Evolutionary conservation across 495 filamentous ascomycete genomes (phyloP), one percentile per base, ranked within the genome.

Genomic region (Daldinia grandis): DNA sequence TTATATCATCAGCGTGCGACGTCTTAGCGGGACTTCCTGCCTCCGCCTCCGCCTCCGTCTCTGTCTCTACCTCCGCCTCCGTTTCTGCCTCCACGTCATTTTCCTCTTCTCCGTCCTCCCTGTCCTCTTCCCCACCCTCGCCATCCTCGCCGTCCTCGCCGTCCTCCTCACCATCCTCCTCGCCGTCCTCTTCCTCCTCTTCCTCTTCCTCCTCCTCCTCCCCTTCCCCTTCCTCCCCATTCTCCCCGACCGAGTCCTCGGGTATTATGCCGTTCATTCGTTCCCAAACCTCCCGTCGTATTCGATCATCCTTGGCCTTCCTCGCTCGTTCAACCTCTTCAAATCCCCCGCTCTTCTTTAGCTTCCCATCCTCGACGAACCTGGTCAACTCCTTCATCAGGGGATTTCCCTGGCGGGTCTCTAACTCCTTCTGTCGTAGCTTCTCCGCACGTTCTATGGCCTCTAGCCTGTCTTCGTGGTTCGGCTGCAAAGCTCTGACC

Each of bases 381-480:
- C 78, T 83, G 1, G 90, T 91, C 2, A 99, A 83, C 75, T 99
- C 95, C 77, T 94, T 94, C 80, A 89, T 92, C 76, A 99, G 92
- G 24, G 92, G 90, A 59, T 92, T 93, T 14, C 88, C 90, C 9
- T 82, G 83, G 7, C 95, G 86, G 58, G 80, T 88, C 80, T 95
- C 94, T 0, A 99, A 84, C 75, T 98, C 96, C 72, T 91, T 91
- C 81, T 93, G 91, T 27, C 95, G 82, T 12, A 92, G 84, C 81
- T 92, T 94, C 81, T 99, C 95, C 1, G 94, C 94, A 24, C 94
- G 88, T 78, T 98, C 94, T 68, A 99, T 99, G 9, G 95, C 95
- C 80, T 98, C 96, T 0, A 98, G 81, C 59, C 95, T 86, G 59
- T 89, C 88, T 80, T 98, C 93, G 72, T 99, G 95, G 70, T 99